Percentiles rank a stretch among this genome's conserved stretches.
Conservation (phyloP, 169 alveolate genomes). For the Miamiensis avidus region DNA sequence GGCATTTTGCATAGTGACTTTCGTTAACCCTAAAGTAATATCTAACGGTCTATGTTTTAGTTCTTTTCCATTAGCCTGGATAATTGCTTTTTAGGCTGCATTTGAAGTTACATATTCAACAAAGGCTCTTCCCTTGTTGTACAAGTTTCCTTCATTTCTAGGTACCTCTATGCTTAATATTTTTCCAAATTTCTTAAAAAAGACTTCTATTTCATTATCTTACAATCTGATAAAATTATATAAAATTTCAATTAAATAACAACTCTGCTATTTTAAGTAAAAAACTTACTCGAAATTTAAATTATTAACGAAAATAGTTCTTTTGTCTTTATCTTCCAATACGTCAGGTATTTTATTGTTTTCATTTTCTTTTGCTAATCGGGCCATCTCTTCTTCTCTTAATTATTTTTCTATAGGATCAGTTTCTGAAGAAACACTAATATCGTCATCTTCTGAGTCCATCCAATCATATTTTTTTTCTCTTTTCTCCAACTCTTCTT, state of each 20-base stretch:
- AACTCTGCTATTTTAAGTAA: too few species aligned
- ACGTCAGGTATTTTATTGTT: background rate
- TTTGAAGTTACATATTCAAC: conserved; percentile 1
- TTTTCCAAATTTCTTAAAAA: conserved; percentile 13
- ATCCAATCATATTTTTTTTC: background rate
- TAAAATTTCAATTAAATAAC: too few species aligned
- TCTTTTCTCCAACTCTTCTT: too few species aligned
- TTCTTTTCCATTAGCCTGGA: background rate
- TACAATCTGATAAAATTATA: background rate
- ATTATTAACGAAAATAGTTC: background rate
- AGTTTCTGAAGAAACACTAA: background rate
- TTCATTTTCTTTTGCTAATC: background rate
- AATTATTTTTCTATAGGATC: background rate
- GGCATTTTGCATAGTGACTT: background rate
- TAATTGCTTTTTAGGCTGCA: conserved; percentile 3
- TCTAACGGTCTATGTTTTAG: background rate
- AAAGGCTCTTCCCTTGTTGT: conserved; percentile 29
- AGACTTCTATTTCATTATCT: conserved; percentile 12
- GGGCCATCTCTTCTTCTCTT: background rate
- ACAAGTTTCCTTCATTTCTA: conserved; percentile 21
- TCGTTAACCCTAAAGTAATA: background rate
- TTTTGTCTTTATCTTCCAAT: background rate
- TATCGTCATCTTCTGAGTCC: background rate
- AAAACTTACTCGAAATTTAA: background rate
- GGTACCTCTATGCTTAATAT: conserved; percentile 6